Evolutionary conservation across 352 stramenopile species (phyloP), one percentile per base, ranked within the genome.

Genomic region (Pythium pyrilobum): DNA sequence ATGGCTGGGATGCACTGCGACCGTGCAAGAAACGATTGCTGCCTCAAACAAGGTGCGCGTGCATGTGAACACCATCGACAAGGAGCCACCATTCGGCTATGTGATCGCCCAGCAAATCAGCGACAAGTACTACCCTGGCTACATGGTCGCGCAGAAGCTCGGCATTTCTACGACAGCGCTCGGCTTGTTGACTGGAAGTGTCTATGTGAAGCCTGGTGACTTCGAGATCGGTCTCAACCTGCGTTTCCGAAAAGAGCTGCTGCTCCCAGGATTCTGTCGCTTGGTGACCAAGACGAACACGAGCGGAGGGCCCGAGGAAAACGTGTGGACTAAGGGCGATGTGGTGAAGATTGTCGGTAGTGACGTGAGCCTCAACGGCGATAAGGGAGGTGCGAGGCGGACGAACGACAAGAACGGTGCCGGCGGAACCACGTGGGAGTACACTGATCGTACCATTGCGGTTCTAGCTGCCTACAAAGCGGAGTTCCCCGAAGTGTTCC

Each of bases 1-100:
- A 47, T 97, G 96, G 65, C 92, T 93, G 38, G 80, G 84, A 15
- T 98, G 96, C 34, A 92, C 74, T 3, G 91, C 97, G 32, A 71
- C 96, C 12, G 81, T 89, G 15, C 67, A 77, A 42, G 62, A 69
- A 9, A 63, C 66, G 15, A 58, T 78, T 46, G 69, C 83, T 41
- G 62, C 68, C 1, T 73, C 97, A 16, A 85, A 93, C 52, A 62
- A 69, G 45, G 92, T 98, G 4, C 95, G 89, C 18, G 90, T 98
- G 10, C 62, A 87, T 46, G 79, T 97, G 12, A 79, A 96, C 39
- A 96, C 93, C 20, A 94, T 96, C 52, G 96, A 99, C 43, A 77
- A 79, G 53, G 80, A 91, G 67, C 94, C 95, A 10, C 96, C 96
- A n/a, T 99, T 99, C 75, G 96, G 96, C 16, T 89, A 98, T 40